Evolutionary conservation across 1,139 yeast species (phyloP), one percentile per base, ranked within the genome.

Genomic region (Yamadazyma triangularis): DNA sequence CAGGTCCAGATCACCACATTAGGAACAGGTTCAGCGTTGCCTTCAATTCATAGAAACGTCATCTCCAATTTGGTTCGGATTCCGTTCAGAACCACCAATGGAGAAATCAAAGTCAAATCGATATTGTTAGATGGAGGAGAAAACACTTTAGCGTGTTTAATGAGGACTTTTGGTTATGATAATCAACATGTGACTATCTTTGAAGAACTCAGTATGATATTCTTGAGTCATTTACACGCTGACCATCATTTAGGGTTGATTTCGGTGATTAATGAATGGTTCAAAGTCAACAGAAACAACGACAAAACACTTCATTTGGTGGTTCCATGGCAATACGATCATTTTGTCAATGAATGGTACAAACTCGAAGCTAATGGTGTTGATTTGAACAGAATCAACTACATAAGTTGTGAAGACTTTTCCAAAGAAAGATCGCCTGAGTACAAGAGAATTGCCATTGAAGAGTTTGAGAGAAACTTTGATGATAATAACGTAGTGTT

Each of bases 11-110:
- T 83, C 1, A 62, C 85, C 11, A 83, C 95, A 0, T 58, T 91
- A 6, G 99, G 99, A 7, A 91, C 98, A 0, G 98, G 98, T 0
- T 83, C 95, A 16, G 94, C 98, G 0, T 59, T 87, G 26, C 99
- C 99, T 0, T 78, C 95, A 0, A 73, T 78, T 35, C 75, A 78
- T 45, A 70, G 98, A 43, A 93, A 93, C 50, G 97, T 91, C 1
- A 71, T 85, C 15, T 82, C 93, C 1, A 83, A 85, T 15, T 52
- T 88, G 16, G 66, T 88, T 4, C 71, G 95, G 41, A 48, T 87
- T 1, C 95, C 95, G 1, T 68, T 54, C 35, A 31, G 40, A 2
- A 42, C 45, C 3, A 34, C 27, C 2, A 38, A 52, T 9, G 70
- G 64, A 0, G 32, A 43, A 1, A 34, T 60, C 4, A 45, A 47